These are phyloP conservation scores for Pseudogymnoascus sp. DNA, from an alignment of 2,329 filamentous ascomycete species.

Conservation along the genomic window DNA sequence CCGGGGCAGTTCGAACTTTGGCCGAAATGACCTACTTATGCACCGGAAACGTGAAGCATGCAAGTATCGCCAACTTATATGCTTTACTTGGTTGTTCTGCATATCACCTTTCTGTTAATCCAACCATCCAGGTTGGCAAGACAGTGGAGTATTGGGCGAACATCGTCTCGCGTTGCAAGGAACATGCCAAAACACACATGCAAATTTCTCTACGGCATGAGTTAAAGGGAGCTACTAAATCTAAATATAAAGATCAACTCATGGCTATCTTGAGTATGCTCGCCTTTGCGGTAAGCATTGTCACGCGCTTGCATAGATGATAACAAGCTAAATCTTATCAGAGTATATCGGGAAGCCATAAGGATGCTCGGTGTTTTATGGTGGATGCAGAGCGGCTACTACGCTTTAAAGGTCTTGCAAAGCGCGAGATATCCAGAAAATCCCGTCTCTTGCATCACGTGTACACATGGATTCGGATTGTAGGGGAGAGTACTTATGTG, in stretches of 20 bases:
- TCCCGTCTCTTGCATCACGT: constrained; percentile 33
- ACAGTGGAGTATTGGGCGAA: neutral
- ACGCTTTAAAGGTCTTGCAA: constrained; percentile 29
- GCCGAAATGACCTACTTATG: constrained; percentile 24
- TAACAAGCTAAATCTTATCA: neutral
- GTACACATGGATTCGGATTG: constrained; percentile 32
- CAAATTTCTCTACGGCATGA: constrained; percentile 15
- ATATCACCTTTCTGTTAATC: constrained; percentile 21
- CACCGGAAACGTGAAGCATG: constrained; percentile 23
- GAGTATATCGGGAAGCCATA: constrained; percentile 17
- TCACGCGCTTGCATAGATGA: neutral
- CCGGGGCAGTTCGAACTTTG: constrained; percentile 26
- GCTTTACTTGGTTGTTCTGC: constrained; percentile 27
- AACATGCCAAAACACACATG: constrained; percentile 27
- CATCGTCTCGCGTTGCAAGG: constrained; percentile 16
- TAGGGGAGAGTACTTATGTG: constrained; percentile 30
- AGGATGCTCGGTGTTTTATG: constrained; percentile 29
- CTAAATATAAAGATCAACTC: constrained; percentile 33
- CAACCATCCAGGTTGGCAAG: constrained; percentile 11
- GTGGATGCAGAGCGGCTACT: constrained; percentile 31
- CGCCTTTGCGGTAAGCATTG: constrained; percentile 26
- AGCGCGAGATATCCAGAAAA: constrained; percentile 31
- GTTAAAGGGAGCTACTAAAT: constrained; percentile 17
- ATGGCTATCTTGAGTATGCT: constrained; percentile 29
- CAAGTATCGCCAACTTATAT: constrained; percentile 27